Evolutionary conservation across 2,329 filamentous ascomycete species (phyloP).

Genomic region (Cryoendolithus antarcticus): DNA sequence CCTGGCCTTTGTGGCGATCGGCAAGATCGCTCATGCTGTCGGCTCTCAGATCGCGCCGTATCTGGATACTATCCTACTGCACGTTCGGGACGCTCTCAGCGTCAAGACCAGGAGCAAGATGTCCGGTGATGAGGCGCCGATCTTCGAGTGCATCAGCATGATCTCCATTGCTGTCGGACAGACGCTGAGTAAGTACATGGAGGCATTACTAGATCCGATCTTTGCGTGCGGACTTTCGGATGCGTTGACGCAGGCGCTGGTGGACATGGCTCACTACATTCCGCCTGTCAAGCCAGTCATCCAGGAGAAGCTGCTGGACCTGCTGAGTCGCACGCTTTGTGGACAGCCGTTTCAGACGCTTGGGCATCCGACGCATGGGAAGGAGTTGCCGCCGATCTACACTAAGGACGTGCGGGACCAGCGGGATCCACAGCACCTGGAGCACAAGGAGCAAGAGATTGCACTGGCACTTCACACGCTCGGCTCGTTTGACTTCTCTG

Average conservation of each 20-base stretch:
- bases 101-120: slow-evolving; percentile 57
- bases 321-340: slow-evolving; percentile 87
- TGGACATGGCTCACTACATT: slow-evolving; percentile 98
- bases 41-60: slow-evolving; percentile 92
- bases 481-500: slow-evolving; percentile 91
- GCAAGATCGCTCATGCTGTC: slow-evolving; percentile 90
- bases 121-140: slow-evolving; percentile 52
- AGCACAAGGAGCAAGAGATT: slow-evolving; percentile 71
- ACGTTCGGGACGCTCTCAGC: slow-evolving; percentile 82
- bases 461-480: slow-evolving; percentile 88
- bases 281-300: slow-evolving; percentile 87
- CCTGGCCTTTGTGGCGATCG: slow-evolving; percentile 88
- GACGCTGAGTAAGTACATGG: slow-evolving; percentile 96
- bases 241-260: slow-evolving; percentile 84
- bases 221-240: slow-evolving; percentile 93
- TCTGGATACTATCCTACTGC: slow-evolving; percentile 83
- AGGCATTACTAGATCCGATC: slow-evolving; percentile 85
- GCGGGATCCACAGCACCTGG: slow-evolving; percentile 70
- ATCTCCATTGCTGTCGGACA: slow-evolving; percentile 90
- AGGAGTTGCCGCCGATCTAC: slow-evolving; percentile 68
- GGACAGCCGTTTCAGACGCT: slow-evolving; percentile 85
- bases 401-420: slow-evolving; percentile 56
- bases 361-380: slow-evolving; percentile 79
- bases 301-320: slow-evolving; percentile 84
- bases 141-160: slow-evolving; percentile 96